Evolutionary conservation across 2,329 filamentous ascomycete species (phyloP), one percentile per base, ranked within the genome.

Genomic region (Penicillium sp.): DNA sequence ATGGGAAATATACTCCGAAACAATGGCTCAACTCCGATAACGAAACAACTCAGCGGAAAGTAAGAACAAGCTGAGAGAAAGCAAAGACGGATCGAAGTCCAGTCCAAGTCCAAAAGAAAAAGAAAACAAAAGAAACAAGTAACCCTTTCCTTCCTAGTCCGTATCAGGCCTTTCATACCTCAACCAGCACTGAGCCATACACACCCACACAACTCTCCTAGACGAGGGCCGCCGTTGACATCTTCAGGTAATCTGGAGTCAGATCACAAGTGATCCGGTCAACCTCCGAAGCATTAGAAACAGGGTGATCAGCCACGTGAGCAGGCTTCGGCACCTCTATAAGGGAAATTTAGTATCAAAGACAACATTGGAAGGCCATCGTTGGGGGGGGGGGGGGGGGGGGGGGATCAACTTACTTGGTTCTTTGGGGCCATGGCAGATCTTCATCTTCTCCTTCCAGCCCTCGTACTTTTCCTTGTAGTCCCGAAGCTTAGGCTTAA

Each of bases 81-180:
- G 15, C 4, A 19, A 27, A 38, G 15, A 42, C 4, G 35, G 17
- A 7, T 13, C 15, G 1, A 51, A 33, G 9, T 6, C 21, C 31
- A n/a, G n/a, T n/a, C n/a, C n/a, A 35, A 31, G 12, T 31, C 29
- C 7, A 2, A 51, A 19, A 39, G n/a, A 21, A 9, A 15, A 38
- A 36, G 10, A 4, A 31, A 38, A 13, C 4, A 17, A 27, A 9
- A 23, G 12, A 29, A 43, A 27, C 12, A 19, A 29, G 8, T 4
- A 43, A 25, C 13, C 19, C 21, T 19, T 33, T n/a, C n/a, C n/a
- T n/a, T n/a, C n/a, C n/a, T n/a, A n/a, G n/a, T n/a, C n/a, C n/a
- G n/a, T n/a, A n/a, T n/a, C n/a, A n/a, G n/a, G 42, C 31, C 33
- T 47, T 53, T 21, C 6, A 39, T 53, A 38, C 42, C 53, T 50